Evolutionary conservation across 257 asterid species (phyloP).

Genomic region (Galeopsis tetrahit): DNA sequence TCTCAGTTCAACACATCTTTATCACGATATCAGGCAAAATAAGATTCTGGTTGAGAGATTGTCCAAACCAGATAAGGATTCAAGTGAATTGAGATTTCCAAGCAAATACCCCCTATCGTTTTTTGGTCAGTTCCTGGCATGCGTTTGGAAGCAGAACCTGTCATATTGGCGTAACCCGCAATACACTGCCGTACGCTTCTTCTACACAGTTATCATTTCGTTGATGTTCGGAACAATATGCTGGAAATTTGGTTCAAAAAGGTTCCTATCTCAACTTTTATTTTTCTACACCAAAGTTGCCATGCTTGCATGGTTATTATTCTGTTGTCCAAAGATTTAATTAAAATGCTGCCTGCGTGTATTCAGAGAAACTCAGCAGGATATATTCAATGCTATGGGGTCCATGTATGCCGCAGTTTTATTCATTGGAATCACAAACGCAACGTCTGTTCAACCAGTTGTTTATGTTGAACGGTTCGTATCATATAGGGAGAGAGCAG

Average conservation of each 20-base stretch:
- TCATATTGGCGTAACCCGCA: conserved; percentile 95
- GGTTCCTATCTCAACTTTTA: conserved; percentile 47
- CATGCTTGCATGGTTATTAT: neutral
- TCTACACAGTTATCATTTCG: conserved; percentile 79
- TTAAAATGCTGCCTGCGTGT: too few species aligned
- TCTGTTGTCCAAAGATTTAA: neutral
- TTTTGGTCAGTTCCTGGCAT: conserved; percentile 71
- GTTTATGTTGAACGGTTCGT: conserved; percentile 80
- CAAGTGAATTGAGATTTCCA: conserved; percentile 65
- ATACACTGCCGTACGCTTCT: conserved; percentile 83
- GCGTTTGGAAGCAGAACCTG: conserved; percentile 92
- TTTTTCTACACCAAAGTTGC: conserved; percentile 14
- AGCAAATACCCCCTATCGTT: conserved; percentile 76
- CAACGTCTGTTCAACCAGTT: conserved; percentile 83
- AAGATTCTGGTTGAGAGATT: conserved; percentile 66
- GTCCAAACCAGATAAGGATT: conserved; percentile 63
- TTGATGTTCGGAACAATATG: conserved; percentile 90
- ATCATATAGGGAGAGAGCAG: conserved; percentile 86
- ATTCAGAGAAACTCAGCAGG: conserved; percentile 75
- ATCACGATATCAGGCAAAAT: conserved; percentile 61
- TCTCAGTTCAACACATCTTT: neutral
- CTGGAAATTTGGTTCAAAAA: conserved; percentile 88
- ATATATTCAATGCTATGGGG: conserved; percentile 91
- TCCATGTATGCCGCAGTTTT: conserved; percentile 94
- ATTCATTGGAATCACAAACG: conserved; percentile 82